phyloP scores from a whole-genome alignment of 1,139 yeast species.

The Suhomyces chickasaworum region DNA sequence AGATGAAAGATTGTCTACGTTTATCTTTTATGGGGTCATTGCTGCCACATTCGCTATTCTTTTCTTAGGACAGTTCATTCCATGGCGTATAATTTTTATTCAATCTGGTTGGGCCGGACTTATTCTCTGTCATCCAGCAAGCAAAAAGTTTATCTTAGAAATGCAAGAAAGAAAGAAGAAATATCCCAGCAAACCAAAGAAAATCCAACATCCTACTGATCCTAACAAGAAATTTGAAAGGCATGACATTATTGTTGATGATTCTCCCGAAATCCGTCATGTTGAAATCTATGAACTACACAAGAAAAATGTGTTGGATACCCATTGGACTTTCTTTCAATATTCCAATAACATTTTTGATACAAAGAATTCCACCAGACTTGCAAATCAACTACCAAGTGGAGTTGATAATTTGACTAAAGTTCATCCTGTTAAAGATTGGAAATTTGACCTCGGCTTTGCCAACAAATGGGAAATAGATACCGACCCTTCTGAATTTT shows the following conservation, averaged over 20 bases:
- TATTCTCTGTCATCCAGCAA: conserved; percentile 58
- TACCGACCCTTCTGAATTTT: conserved; percentile 53
- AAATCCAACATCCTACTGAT: conserved; percentile 2
- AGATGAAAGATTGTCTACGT: conserved; percentile 69
- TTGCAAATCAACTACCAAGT: conserved; percentile 61
- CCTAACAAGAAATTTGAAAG: conserved; percentile 39
- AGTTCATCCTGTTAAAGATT: conserved; percentile 67
- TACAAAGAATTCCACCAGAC: conserved; percentile 48
- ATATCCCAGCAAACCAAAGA: conserved; percentile 1
- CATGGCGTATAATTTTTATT: conserved; percentile 64
- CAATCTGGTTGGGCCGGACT: conserved; percentile 56
- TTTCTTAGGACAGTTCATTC: conserved; percentile 57
- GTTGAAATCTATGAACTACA: conserved; percentile 82
- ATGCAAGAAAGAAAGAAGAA: conserved; percentile 7
- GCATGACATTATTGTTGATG: conserved; percentile 64
- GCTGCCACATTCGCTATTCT: conserved; percentile 39
- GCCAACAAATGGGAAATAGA: conserved; percentile 73
- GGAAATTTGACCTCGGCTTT: conserved; percentile 64
- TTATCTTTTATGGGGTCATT: conserved; percentile 46
- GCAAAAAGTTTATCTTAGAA: conserved; percentile 36
- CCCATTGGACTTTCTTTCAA: conserved; percentile 50
- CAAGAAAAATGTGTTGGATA: conserved; percentile 60
- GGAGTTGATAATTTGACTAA: conserved; percentile 61
- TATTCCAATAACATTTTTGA: conserved; percentile 53
- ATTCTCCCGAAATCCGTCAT: conserved; percentile 56